Percentiles rank a stretch among this genome's conserved stretches.
Conservation (phyloP, 116 monocot species). For the Posidonia oceanica region DNA sequence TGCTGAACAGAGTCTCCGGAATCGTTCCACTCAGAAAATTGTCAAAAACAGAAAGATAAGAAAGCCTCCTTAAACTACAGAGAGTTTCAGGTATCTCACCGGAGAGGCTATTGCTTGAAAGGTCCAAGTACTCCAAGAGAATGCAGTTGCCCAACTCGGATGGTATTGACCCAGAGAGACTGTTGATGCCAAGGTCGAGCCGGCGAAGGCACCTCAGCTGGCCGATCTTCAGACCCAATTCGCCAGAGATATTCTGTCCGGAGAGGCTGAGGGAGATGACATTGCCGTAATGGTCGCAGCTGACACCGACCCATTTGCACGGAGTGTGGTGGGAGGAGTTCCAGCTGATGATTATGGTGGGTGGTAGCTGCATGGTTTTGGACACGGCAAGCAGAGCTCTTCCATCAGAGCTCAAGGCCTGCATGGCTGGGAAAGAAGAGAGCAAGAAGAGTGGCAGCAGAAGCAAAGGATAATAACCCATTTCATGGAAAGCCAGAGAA, state of each 20-base stretch:
- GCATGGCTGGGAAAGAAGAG: background rate
- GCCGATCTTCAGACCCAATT: conserved; percentile 43
- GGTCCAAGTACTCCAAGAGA: conserved; percentile 38
- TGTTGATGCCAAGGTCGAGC: conserved; percentile 38
- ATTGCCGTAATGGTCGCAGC: conserved; percentile 21
- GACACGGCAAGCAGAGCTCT: conserved; percentile 41
- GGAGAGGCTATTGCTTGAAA: conserved; percentile 39
- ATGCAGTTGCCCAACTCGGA: conserved; percentile 57
- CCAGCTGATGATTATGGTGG: conserved; percentile 47
- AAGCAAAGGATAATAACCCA: background rate
- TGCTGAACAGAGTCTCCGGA: conserved; percentile 14
- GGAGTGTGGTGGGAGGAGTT: conserved; percentile 45
- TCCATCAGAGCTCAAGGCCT: background rate
- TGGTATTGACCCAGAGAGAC: conserved; percentile 45
- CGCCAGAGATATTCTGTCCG: conserved; percentile 22
- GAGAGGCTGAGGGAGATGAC: conserved; percentile 44
- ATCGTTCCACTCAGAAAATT: conserved; percentile 47
- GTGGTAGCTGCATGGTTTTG: conserved; percentile 31
- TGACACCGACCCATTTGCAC: conserved; percentile 60
- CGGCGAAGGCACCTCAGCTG: conserved; percentile 23
- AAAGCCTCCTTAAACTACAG: conserved; percentile 23
- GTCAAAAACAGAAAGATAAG: conserved; percentile 27
- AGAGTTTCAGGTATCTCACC: conserved; percentile 48
- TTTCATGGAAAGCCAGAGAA: background rate
- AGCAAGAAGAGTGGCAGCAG: background rate